Evolutionary conservation across 1,139 yeast species (phyloP), one percentile per base, ranked within the genome.

Genomic region (Lodderomyces margitis): DNA sequence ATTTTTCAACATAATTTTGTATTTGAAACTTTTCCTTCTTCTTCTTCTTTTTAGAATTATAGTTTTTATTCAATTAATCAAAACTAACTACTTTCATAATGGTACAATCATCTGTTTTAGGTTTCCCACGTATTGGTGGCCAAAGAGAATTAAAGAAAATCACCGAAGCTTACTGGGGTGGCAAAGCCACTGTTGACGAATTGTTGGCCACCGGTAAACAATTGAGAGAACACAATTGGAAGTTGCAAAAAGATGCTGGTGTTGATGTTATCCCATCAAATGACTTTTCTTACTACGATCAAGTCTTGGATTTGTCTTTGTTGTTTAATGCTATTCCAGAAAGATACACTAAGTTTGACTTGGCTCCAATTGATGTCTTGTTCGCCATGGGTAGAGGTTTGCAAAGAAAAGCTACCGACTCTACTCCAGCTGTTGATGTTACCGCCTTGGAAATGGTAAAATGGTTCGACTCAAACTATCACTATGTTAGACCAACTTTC

Each of bases 311-410:
- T 68, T 78, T 87, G 63, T 88, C 98, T 44, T 73, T 88, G 55
- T 77, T 92, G 64, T 89, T 92, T 84, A 92, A 92, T 64, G 97
- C 84, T 56, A 81, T 92, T 64, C 98, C 98, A 64, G 95, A 87
- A 59, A 86, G 98, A 75, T 92, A 92, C 85, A 77, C 91, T 73
- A 87, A 92, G 79, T 87, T 78, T 74, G 81, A 85, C 62, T 81
- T 92, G 66, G 82, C 91, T 53, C 84, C 91, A 67, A 78, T 92
- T 59, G 98, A 92, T 71, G 88, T 89, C 52, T 75, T 87, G 63
- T 92, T 92, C 68, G 98, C 98, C 63, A 94, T 92, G 98, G 98
- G 98, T 73, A 89, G 98, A 82, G 98, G 98, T 83, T 81, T 92
- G 68, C 98, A 94, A 80, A 87, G 94, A 75, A 83, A 86, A 73